Percentiles rank a stretch among this genome's conserved stretches.
phyloP scores from a whole-genome alignment of 768 basidiomycete species.

The Russula sp. region DNA sequence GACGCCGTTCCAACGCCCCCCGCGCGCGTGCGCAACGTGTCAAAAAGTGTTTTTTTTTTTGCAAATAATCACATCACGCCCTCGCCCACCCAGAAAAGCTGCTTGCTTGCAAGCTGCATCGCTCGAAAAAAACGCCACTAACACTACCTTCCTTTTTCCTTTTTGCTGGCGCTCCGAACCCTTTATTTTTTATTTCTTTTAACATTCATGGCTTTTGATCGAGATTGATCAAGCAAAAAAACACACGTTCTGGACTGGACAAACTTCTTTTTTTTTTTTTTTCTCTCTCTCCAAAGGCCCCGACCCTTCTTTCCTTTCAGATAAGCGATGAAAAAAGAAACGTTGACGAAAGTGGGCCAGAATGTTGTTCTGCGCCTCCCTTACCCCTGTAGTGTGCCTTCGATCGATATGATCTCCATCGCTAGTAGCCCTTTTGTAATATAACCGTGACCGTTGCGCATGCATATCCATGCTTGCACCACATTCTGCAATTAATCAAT shows the following conservation, averaged over 20 bases:
- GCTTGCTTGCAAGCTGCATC: not conserved
- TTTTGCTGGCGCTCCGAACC: not conserved
- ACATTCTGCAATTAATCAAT: no score
- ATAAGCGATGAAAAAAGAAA: not conserved
- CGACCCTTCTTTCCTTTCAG: not conserved
- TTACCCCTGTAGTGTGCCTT: not conserved
- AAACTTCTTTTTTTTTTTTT: no score
- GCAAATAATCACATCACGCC: no score
- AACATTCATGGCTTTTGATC: not conserved
- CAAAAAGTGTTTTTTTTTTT: not conserved
- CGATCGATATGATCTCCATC: not conserved
- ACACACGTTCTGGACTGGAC: conserved; percentile 1
- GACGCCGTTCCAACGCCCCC: not conserved
- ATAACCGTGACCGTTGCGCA: no score
- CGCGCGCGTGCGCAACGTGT: not conserved
- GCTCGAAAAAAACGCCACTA: not conserved
- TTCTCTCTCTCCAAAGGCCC: not conserved
- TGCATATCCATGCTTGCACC: no score
- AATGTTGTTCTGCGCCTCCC: not conserved
- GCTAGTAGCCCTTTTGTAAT: no score
- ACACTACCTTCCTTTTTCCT: not conserved
- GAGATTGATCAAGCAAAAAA: conserved; percentile 9
- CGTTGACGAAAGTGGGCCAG: not conserved
- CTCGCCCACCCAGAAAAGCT: no score
- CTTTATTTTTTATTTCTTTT: not conserved